phyloP scores from a whole-genome alignment of 2,329 filamentous ascomycete species.

The Botryotinia narcissicola region DNA sequence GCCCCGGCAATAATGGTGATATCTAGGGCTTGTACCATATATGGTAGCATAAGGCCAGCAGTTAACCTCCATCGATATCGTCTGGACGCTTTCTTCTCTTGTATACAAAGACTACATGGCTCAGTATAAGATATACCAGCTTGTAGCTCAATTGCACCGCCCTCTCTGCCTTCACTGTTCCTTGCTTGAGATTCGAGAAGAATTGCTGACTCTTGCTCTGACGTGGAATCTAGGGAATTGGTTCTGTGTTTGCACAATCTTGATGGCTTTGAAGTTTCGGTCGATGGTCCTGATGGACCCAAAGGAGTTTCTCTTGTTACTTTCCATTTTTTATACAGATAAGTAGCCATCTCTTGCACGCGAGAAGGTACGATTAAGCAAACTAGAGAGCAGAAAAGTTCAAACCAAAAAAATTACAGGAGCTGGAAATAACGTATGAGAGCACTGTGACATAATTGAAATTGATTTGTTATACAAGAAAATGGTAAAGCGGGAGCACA shows the following conservation, averaged over 20 bases:
- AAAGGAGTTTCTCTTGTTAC: not conserved
- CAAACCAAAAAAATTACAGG: not conserved
- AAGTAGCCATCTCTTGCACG: not conserved
- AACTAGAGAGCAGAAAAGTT: not conserved
- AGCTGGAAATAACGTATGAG: not conserved
- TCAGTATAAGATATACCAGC: not conserved
- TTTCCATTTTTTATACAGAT: slow-evolving; percentile 17
- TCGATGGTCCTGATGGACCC: not conserved
- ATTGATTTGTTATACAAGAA: not conserved
- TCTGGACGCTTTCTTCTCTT: slow-evolving; percentile 39
- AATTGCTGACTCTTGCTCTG: not conserved
- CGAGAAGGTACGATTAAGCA: not conserved
- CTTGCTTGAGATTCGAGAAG: not conserved
- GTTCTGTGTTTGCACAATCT: slow-evolving; percentile 12
- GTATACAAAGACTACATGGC: slow-evolving; percentile 27
- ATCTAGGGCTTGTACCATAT: slow-evolving; percentile 61
- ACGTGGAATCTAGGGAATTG: not conserved
- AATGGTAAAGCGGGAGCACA: not conserved
- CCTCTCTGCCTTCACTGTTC: not conserved
- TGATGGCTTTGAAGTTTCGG: not conserved
- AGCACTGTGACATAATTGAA: not conserved
- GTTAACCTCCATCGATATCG: slow-evolving; percentile 59
- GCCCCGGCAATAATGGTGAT: slow-evolving; percentile 62
- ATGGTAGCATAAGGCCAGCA: slow-evolving; percentile 57
- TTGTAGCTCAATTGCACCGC: not conserved